Conservation (phyloP, 2,329 filamentous ascomycete genomes). For the Aspergillus amoenus region DNA sequence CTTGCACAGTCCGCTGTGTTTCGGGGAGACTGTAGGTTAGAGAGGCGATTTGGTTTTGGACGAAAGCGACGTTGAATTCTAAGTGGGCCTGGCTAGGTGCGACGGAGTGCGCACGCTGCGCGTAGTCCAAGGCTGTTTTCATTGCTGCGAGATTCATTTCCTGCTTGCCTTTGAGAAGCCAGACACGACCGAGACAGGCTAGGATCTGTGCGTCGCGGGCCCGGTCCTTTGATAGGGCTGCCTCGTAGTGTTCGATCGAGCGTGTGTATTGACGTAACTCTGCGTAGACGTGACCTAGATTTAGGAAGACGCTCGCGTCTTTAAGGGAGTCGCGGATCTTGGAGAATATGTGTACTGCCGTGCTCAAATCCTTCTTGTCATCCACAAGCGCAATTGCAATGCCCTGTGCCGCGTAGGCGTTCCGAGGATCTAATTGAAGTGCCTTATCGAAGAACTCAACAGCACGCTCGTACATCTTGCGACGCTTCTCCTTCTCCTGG, state of each 20-base stretch:
- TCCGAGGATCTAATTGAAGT: slow-evolving; percentile 87
- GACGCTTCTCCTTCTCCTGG: slow-evolving; percentile 84
- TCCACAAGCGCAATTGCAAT: slow-evolving; percentile 92
- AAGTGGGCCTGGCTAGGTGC: slow-evolving; percentile 84
- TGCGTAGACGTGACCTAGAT: slow-evolving; percentile 88
- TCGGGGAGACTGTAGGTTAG: slow-evolving; percentile 74
- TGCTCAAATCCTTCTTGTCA: slow-evolving; percentile 84
- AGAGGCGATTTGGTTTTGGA: slow-evolving; percentile 90
- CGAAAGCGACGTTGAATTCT: slow-evolving; percentile 97
- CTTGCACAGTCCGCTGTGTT: slow-evolving; percentile 71
- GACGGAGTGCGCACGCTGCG: slow-evolving; percentile 67
- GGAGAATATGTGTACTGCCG: slow-evolving; percentile 81
- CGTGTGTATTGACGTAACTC: slow-evolving; percentile 88
- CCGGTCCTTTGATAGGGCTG: slow-evolving; percentile 74
- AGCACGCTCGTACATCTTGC: slow-evolving; percentile 81
- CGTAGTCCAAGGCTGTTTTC: slow-evolving; percentile 64
- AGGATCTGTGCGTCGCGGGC: slow-evolving; percentile 77
- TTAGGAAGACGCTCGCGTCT: slow-evolving; percentile 85
- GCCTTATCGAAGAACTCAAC: slow-evolving; percentile 99
- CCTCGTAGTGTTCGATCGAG: slow-evolving; percentile 91
- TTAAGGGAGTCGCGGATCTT: slow-evolving; percentile 88
- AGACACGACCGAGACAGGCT: slow-evolving; percentile 82
- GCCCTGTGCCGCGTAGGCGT: slow-evolving; percentile 94
- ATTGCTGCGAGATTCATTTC: slow-evolving; percentile 63
- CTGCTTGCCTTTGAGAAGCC: slow-evolving; percentile 75